Conservation (phyloP, 208 protist species). For the Crithidia fasciculata region DNA sequence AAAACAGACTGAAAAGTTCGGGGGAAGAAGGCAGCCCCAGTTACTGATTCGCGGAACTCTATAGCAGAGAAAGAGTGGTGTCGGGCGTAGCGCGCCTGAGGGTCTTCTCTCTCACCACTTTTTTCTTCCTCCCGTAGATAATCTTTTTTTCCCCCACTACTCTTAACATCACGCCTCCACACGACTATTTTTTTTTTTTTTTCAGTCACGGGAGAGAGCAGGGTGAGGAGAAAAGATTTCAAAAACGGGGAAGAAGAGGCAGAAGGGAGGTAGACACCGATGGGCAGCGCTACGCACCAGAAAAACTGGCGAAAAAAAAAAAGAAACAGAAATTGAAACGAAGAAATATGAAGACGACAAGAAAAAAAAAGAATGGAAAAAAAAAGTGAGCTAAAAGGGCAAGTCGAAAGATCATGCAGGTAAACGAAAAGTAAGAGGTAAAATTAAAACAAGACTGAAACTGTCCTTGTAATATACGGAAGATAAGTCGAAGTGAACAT, state of each 20-base stretch:
- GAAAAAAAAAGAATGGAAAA: background rate
- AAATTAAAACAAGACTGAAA: no score
- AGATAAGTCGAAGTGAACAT: no score
- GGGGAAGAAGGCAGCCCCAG: constrained; percentile 82
- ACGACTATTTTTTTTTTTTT: background rate
- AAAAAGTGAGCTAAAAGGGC: background rate
- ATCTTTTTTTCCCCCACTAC: background rate
- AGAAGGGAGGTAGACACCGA: background rate
- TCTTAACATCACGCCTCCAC: no score
- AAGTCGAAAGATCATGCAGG: background rate
- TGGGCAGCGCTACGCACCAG: constrained; percentile 9
- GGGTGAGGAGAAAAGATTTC: background rate
- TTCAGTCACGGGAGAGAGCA: background rate
- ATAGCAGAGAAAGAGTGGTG: constrained; percentile 71
- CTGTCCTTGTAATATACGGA: background rate
- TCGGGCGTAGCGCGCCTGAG: constrained; percentile 23
- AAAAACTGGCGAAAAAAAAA: constrained; percentile 35
- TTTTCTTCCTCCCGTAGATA: background rate
- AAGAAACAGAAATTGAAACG: constrained; percentile 14
- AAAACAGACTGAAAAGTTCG: constrained; percentile 26
- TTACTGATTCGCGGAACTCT: constrained; percentile 30
- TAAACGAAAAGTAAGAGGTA: no score
- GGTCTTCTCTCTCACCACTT: background rate
- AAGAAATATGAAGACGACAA: background rate
- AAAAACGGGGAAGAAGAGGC: background rate